Base-by-base conservation (phyloP, 495 filamentous ascomycete genomes). In the Glarea lozoyensis region DNA sequence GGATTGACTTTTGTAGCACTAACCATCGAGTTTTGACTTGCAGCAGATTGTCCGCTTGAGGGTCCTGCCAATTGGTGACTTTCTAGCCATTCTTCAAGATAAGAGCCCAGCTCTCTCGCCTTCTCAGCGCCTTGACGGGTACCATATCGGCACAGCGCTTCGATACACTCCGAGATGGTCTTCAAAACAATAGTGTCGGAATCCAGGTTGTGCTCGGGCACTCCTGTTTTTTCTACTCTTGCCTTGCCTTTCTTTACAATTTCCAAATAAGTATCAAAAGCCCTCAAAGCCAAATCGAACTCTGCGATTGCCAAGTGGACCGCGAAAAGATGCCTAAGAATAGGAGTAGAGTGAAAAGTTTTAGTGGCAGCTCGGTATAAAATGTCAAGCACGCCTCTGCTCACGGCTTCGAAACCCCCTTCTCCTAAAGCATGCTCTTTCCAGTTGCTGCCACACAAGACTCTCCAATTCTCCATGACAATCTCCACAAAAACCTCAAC, bases 271-370 rank as follows among this genome's bases (percentile, higher is more conserved):
- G 88, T 86, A 58, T 90, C 79, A 40, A 95, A 82, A 1, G 93
- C 81, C 53, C 85, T 82, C 50, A 90, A 69, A 3, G 90, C 92
- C 30, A 96, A 68, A 42, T 87, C 77, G 50, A 94, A 94, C 42
- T 98, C 88, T 11, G 86, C 87, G 29, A 94, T 65, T 1, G 85
- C 70, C 2, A 83, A 68, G 61, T 97, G 92, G 4, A 94, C 81
- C 11, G 79, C 84, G 50, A 97, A 97, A 1, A 98, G 70, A 56
- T 93, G 81, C 41, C 90, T 71, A 21, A 98, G 64, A 40, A 97
- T 79, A 17, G 82, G 62, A 4, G 88, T 90, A 2, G 93, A 97
- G 56, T 97, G 92, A 52, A 88, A 98, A 0, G 88, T 93, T 61
- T 89, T 93, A 2, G 83, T 84, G 9, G 92, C 84, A 20, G 88